These are phyloP conservation scores for Hanseniaspora clermontiae DNA, from an alignment of 805 yeast genomes.

Conservation along the genomic window DNA sequence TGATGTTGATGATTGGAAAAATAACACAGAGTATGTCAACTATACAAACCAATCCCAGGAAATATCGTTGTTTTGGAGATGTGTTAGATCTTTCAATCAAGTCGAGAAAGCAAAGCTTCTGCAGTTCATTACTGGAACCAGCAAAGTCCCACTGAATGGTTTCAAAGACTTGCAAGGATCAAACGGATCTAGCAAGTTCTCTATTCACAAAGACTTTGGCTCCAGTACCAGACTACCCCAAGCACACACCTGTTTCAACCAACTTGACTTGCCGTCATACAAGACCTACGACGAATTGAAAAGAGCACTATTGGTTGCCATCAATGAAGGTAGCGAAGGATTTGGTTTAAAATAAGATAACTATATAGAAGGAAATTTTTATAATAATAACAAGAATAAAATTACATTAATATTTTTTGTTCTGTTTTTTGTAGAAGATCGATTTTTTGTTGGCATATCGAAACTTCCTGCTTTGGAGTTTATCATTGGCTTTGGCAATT, in stretches of 20 bases:
- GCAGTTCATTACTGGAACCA: constrained; percentile 95
- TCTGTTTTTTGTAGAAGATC: background rate
- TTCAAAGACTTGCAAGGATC: constrained; percentile 83
- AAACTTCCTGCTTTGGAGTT: background rate
- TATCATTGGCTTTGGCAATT: background rate
- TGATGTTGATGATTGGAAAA: constrained; percentile 92
- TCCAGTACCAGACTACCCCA: constrained; percentile 78
- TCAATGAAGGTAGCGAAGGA: constrained; percentile 92
- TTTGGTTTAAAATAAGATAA: constrained; percentile 41
- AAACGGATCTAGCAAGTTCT: constrained; percentile 71
- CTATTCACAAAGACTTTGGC: constrained; percentile 82
- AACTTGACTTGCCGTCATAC: constrained; percentile 84
- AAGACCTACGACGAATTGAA: constrained; percentile 77
- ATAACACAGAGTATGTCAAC: constrained; percentile 66
- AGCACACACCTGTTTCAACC: constrained; percentile 95
- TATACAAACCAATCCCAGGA: constrained; percentile 75
- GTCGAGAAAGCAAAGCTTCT: constrained; percentile 89
- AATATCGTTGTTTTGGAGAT: constrained; percentile 96
- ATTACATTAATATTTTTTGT: background rate
- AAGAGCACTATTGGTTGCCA: constrained; percentile 66
- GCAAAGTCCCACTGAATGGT: constrained; percentile 90
- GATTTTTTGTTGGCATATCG: background rate
- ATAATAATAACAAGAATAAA: background rate
- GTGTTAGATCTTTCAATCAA: constrained; percentile 81
- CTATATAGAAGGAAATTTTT: background rate